Evolutionary conservation across 306 rosid genomes (phyloP), one percentile per base, ranked within the genome.

Genomic region (Crataegus laevigata): DNA sequence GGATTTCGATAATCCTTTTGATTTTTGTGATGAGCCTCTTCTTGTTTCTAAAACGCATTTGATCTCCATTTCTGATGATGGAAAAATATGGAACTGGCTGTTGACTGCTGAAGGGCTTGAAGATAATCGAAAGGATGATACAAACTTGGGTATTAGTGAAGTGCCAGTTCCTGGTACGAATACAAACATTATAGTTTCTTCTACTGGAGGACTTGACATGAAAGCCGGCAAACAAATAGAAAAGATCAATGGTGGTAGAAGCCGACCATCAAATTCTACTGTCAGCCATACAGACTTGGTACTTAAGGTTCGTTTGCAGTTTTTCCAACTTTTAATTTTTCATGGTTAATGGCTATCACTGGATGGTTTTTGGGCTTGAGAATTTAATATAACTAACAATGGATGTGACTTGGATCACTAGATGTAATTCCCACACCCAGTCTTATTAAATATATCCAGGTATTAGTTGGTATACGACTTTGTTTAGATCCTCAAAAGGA

Each of bases 71-170:
- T 92, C 97, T 66, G 98, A 92, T 78, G 99, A 96, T 84, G 99
- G 98, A 40, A 96, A 92, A 85, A 72, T 96, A 77, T 96, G 98
- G 99, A 85, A 84, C 85, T 96, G 99, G 99, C 90, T 92, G 66
- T 79, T 90, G 87, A 90, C 96, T 77, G 86, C 87, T 65, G 92
- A 96, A 85, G 91, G 90, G 62, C 68, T 52, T 55, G 89, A 82
- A 73, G 89, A 89, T 76, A 40, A 76, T 66, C 84, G 77, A 79
- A 91, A 81, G 69, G 84, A 77, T 68, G 87, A 84, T 34, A 69
- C 80, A 77, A 82, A 78, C 72, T 74, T 81, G 80, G 83, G 76
- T 76, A 62, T 60, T 14, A 72, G 34, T 80, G 82, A 80, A 71
- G 55, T 78, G 71, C 81, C 83, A 52, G 71, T 77, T 76, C 68